These are phyloP conservation scores for Maudiozyma barnettii DNA, from an alignment of 805 yeast genomes.

Conservation along the genomic window DNA sequence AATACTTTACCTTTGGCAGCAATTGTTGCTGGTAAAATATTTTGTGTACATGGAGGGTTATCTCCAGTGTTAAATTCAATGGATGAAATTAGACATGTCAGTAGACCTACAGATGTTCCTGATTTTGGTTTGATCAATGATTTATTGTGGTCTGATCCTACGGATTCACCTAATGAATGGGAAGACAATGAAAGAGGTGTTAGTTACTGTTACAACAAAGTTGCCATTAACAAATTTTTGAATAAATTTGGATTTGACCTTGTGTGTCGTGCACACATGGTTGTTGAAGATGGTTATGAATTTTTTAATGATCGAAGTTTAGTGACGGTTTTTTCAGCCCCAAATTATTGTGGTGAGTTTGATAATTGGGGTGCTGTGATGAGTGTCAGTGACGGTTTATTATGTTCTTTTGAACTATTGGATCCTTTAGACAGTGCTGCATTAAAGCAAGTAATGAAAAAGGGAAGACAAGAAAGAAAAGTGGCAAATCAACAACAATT, in stretches of 20 bases:
- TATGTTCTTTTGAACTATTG: conserved; percentile 85
- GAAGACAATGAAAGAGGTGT: conserved; percentile 79
- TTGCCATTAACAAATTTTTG: conserved; percentile 62
- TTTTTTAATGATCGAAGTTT: conserved; percentile 64
- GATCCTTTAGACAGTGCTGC: conserved; percentile 93
- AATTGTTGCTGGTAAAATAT: conserved; percentile 87
- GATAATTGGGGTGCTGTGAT: conserved; percentile 97
- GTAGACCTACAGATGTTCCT: conserved; percentile 77
- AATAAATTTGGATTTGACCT: conserved; percentile 61
- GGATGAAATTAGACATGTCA: conserved; percentile 59
- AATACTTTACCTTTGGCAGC: conserved; percentile 94
- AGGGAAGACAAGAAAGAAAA: conserved; percentile 82
- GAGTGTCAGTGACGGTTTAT: conserved; percentile 87
- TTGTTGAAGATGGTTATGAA: conserved; percentile 82
- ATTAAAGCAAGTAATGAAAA: conserved; percentile 86
- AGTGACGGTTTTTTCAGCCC: conserved; percentile 75
- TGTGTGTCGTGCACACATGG: conserved; percentile 81
- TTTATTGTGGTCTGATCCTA: conserved; percentile 79
- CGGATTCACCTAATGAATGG: conserved; percentile 51
- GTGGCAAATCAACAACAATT: conserved; percentile 37
- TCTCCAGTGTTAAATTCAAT: conserved; percentile 61
- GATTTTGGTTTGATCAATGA: conserved; percentile 72
- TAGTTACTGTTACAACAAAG: conserved; percentile 65
- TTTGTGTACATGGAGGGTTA: conserved; percentile 79
- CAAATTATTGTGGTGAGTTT: conserved; percentile 49